Conservation (phyloP, 2,329 filamentous ascomycete genomes). For the Colletotrichum incanum region DNA sequence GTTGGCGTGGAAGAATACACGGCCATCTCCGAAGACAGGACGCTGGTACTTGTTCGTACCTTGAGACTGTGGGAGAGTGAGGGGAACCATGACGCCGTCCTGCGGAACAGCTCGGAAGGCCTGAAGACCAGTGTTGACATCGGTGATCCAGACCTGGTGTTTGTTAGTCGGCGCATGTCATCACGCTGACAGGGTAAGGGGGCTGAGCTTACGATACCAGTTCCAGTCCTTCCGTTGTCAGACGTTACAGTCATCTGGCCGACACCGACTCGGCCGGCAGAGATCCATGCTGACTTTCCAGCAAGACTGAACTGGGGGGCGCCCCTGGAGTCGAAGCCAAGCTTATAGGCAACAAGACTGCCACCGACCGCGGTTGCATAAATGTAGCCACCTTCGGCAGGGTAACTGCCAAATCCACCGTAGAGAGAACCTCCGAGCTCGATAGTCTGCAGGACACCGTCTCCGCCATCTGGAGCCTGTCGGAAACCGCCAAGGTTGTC, state of each 20-base stretch:
- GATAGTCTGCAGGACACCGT: slow-evolving; percentile 56
- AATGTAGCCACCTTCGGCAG: slow-evolving; percentile 60
- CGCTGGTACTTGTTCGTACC: slow-evolving; percentile 58
- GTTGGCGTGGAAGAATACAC: slow-evolving; percentile 53
- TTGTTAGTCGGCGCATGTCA: neutral
- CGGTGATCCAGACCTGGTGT: slow-evolving; percentile 55
- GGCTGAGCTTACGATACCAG: slow-evolving; percentile 49
- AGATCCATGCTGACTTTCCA: slow-evolving; percentile 47
- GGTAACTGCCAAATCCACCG: slow-evolving; percentile 57
- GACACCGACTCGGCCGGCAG: slow-evolving; percentile 51
- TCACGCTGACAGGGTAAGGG: neutral
- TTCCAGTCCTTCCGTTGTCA: slow-evolving; percentile 53
- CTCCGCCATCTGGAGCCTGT: slow-evolving; percentile 53
- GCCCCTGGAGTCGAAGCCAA: slow-evolving; percentile 44
- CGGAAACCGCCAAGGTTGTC: slow-evolving; percentile 60
- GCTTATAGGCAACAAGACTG: slow-evolving; percentile 42
- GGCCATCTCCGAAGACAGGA: slow-evolving; percentile 58
- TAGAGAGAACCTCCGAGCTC: slow-evolving; percentile 53
- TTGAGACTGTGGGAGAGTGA: slow-evolving; percentile 55
- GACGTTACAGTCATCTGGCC: slow-evolving; percentile 56
- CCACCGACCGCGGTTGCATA: slow-evolving; percentile 51
- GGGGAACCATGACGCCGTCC: slow-evolving; percentile 53
- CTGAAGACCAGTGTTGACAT: slow-evolving; percentile 55
- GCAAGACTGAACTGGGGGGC: slow-evolving; percentile 53
- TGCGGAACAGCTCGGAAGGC: slow-evolving; percentile 58